These are phyloP conservation scores for Penicillium sclerotigenum DNA, from an alignment of 2,329 filamentous ascomycete species.

Conservation along the genomic window DNA sequence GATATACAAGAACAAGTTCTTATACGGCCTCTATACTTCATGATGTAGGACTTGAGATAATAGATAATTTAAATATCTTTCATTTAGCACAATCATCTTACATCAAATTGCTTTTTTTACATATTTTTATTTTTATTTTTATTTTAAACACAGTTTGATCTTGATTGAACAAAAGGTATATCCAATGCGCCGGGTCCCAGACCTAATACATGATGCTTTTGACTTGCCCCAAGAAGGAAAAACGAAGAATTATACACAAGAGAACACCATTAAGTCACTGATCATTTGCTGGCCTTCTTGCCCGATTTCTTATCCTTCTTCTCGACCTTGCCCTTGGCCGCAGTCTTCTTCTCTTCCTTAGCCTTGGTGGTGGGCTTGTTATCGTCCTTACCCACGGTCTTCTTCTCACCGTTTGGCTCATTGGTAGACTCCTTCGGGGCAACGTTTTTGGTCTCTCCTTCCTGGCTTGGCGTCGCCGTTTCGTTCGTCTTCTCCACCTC, in stretches of 20 bases:
- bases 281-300: conserved; percentile 34
- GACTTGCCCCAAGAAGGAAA: conserved; percentile 16
- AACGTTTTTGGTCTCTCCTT: conserved; percentile 19
- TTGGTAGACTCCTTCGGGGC: conserved; percentile 4
- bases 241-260: conserved; percentile 20
- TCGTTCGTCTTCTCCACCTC: conserved; percentile 12
- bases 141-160: conserved; percentile 14
- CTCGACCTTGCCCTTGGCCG: conserved; percentile 19
- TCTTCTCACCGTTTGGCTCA: conserved; percentile 15
- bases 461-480: conserved; percentile 3
- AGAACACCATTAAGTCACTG: conserved; percentile 10
- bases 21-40: not conserved
- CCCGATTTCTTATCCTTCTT: conserved; percentile 26
- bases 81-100: not conserved
- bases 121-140: not conserved
- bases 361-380: conserved; percentile 22
- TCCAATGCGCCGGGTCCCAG: conserved; percentile 26
- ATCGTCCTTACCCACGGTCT: conserved; percentile 16
- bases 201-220: conserved; percentile 26
- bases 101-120: not conserved
- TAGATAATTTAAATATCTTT: not conserved
- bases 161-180: conserved; percentile 26
- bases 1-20: not conserved
- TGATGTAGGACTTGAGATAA: not conserved
- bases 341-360: conserved; percentile 17